Conservation (phyloP, 495 filamentous ascomycete species). For the Wilcoxina mikolae region DNA sequence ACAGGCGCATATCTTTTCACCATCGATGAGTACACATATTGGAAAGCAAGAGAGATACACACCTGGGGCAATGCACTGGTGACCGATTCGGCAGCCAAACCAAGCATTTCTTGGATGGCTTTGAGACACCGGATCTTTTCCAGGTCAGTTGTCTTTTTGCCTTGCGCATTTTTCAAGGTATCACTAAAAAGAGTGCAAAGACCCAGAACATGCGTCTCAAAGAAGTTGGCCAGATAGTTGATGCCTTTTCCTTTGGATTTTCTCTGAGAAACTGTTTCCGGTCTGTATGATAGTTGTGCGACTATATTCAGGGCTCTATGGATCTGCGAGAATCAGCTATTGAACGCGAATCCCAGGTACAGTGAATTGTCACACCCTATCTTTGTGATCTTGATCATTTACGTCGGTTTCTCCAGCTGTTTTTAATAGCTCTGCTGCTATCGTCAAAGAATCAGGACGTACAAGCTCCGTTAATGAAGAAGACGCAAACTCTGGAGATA, state of each 20-base stretch:
- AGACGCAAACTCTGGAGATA: conserved; percentile 53
- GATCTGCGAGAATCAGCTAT: conserved; percentile 31
- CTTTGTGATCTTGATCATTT: background rate
- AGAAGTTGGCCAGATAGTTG: conserved; percentile 54
- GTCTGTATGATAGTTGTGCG: conserved; percentile 44
- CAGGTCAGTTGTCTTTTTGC: conserved; percentile 37
- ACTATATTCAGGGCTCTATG: conserved; percentile 53
- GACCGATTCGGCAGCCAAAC: conserved; percentile 50
- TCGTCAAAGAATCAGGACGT: conserved; percentile 55
- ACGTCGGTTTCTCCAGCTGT: conserved; percentile 39
- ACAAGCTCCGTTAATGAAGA: conserved; percentile 53
- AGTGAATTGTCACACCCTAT: conserved; percentile 15
- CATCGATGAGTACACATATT: conserved; percentile 4
- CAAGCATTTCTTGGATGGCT: conserved; percentile 80
- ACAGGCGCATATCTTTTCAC: conserved; percentile 61
- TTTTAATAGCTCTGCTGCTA: conserved; percentile 74
- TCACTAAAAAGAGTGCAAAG: conserved; percentile 71
- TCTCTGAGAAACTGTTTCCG: conserved; percentile 26
- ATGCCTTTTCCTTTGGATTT: conserved; percentile 39
- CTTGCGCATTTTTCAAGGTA: conserved; percentile 56
- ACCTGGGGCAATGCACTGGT: conserved; percentile 77
- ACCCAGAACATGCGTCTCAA: conserved; percentile 75
- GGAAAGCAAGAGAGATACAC: conserved; percentile 21
- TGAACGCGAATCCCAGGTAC: no score
- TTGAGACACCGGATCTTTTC: conserved; percentile 63